Conservation (phyloP, 1,139 yeast species). For the Nakaseomyces glabratus region DNA sequence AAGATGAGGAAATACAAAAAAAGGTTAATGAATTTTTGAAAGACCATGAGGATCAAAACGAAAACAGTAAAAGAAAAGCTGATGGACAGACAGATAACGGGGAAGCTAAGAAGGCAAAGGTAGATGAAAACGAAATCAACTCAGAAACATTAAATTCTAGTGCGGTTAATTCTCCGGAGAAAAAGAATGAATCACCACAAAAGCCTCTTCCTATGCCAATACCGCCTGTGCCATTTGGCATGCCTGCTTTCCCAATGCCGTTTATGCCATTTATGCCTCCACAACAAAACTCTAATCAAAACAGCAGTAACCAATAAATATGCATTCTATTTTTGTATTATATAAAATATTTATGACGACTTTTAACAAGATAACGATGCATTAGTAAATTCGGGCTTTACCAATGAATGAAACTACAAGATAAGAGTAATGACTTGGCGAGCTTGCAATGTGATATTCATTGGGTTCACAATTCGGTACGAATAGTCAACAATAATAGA, state of each 20-base stretch:
- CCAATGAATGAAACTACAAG: too few species aligned
- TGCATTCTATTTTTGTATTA: neutral
- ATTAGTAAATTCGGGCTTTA: too few species aligned
- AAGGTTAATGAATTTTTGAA: constrained; percentile 46
- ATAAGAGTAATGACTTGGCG: too few species aligned
- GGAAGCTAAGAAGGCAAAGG: constrained; percentile 9
- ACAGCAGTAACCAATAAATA: neutral
- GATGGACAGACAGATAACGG: constrained; percentile 4
- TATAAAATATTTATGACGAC: too few species aligned
- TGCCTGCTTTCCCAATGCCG: constrained; percentile 25
- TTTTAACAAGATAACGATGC: too few species aligned
- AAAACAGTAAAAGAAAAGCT: constrained; percentile 3
- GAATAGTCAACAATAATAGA: too few species aligned
- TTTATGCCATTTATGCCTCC: constrained; percentile 15
- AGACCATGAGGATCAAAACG: constrained; percentile 30
- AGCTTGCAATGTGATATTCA: too few species aligned
- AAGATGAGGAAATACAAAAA: constrained; percentile 50
- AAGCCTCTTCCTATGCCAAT: constrained; percentile 14
- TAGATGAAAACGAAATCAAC: constrained; percentile 4
- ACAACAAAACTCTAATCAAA: constrained; percentile 1
- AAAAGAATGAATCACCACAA: constrained; percentile 7
- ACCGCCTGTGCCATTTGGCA: constrained; percentile 19
- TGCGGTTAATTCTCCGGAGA: neutral
- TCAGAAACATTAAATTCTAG: neutral
- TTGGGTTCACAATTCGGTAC: too few species aligned